Percentiles rank a stretch among this genome's conserved stretches.
Evolutionary conservation across 2,329 filamentous ascomycete species (phyloP).

Genomic region (Ophiostoma piceae): DNA sequence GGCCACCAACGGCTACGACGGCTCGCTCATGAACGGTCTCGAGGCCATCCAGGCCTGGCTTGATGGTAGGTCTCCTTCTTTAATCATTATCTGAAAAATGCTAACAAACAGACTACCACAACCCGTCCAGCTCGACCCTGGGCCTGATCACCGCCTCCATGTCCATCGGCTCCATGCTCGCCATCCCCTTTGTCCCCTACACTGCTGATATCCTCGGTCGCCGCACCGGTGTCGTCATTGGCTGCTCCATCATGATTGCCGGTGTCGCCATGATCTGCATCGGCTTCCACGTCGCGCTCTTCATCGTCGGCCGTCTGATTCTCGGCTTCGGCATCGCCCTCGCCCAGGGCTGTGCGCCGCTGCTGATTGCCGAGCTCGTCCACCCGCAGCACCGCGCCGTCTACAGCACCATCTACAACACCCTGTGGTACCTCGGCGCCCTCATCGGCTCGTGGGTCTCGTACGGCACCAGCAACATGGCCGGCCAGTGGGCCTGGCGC

Average conservation of each 20-base stretch:
- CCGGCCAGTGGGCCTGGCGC: conserved; percentile 32
- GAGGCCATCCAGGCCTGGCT: conserved; percentile 37
- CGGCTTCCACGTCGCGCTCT: conserved; percentile 35
- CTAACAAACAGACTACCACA: conserved; percentile 30
- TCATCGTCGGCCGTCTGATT: conserved; percentile 67
- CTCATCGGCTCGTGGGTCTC: conserved; percentile 69
- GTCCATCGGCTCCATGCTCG: conserved; percentile 43
- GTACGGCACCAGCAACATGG: conserved; percentile 50
- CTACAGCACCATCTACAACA: conserved; percentile 72
- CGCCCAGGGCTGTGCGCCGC: conserved; percentile 33
- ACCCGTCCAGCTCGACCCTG: conserved; percentile 35
- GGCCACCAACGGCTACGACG: conserved; percentile 35
- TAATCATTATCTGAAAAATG: too few species aligned
- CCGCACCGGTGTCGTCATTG: conserved; percentile 42
- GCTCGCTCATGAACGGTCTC: conserved; percentile 35
- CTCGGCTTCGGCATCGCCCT: conserved; percentile 58
- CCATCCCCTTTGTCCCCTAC: conserved; percentile 44
- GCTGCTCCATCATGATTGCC: conserved; percentile 36
- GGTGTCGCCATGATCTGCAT: conserved; percentile 39
- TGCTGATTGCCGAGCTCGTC: conserved; percentile 53
- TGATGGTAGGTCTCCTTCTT: conserved; percentile 25
- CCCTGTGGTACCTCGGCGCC: conserved; percentile 76
- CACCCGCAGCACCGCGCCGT: conserved; percentile 73
- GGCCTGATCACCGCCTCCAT: conserved; percentile 43
- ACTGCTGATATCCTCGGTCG: conserved; percentile 43